Evolutionary conservation across 192 early-diverging fungal species (phyloP), one percentile per base, ranked within the genome.

Genomic region (Coemansia sp.): DNA sequence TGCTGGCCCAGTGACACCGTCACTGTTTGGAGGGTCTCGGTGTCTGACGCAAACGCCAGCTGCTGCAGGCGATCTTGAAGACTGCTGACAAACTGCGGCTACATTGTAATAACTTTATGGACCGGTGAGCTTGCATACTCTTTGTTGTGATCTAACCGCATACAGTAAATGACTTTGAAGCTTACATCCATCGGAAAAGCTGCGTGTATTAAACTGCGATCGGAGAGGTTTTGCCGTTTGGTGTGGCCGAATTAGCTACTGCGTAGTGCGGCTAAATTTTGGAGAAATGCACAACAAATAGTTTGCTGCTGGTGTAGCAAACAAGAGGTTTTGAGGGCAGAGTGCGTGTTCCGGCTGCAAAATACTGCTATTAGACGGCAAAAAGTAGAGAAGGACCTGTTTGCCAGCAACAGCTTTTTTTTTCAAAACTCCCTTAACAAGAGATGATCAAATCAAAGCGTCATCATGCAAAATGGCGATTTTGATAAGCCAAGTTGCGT

Each of bases 1-100:
- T 92, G 84, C 62, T 83, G 85, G 78, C 84, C 89, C 53, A 95
- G 80, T 15, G 87, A 84, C 48, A 81, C 84, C 25, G 92, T 94
- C 48, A 63, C 77, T 69, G 79, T 56, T 49, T 81, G 81, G 70
- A 87, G 85, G 66, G 77, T 71, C 51, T 83, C 80, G 62, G 84
- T 86, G 63, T 84, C 83, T 32, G 78, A 81, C 0, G 86, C 83
- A 48, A 72, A 73, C 22, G 76, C 70, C 39, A 88, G 79, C 62
- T 76, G 75, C 63, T 86, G 81, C 69, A 89, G 62, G 49, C 84
- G 75, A 24, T 78, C 75, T 58, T 86, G 76, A 27, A 89, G 84
- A 39, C 78, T 65, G 63, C 69, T 76, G 62, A 82, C 61, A 75
- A 84, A 88, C 73, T 87, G 76, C 39, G 70, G 79, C 74, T 65